Base-by-base conservation (phyloP, 1,139 yeast genomes). In the Scheffersomyces stambukii region DNA sequence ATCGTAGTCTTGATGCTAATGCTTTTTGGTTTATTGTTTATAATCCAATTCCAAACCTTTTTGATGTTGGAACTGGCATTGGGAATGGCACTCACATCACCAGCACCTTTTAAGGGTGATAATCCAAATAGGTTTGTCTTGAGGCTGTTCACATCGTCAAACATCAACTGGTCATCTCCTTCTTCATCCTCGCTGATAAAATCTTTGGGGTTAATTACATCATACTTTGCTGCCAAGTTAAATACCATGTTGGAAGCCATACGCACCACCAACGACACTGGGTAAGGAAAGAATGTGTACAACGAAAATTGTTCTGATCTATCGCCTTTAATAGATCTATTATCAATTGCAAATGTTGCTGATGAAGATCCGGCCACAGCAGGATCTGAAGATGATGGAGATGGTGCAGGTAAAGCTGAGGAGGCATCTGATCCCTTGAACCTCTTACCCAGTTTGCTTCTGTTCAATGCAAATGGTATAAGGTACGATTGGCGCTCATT, bases 281-380 rank as follows among this genome's bases (percentile, higher is more conserved):
- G 74, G 14, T 48, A 48, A 2, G 74, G 75, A 50, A 67, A 66
- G 43, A 67, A 66, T 3, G 73, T 64, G 28, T 54, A 41, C 12
- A 68, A 42, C 14, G 72, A 49, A 42, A 68, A 67, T 36, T 60
- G 69, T 10, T 57, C 60, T 0, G 70, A 55, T 30, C 71, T 45
- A 35, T 67, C 74, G 12, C 74, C 73, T 28, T 37, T 45, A 6
- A 48, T 30, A 9, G 40, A 39, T 8, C 42, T 41, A 19, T 42
- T 43, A 13, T 58, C 65, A 16, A 59, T 30, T 21, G 53, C 57
- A 19, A 57, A 40, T n/a, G n/a, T n/a, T n/a, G n/a, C n/a, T n/a
- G n/a, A n/a, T n/a, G n/a, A n/a, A n/a, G n/a, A n/a, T n/a, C n/a
- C n/a, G n/a, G n/a, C n/a, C n/a, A n/a, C 9, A 18, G 19, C 19